phyloP scores from a whole-genome alignment of 352 stramenopile species.

The Pythium volutum region DNA sequence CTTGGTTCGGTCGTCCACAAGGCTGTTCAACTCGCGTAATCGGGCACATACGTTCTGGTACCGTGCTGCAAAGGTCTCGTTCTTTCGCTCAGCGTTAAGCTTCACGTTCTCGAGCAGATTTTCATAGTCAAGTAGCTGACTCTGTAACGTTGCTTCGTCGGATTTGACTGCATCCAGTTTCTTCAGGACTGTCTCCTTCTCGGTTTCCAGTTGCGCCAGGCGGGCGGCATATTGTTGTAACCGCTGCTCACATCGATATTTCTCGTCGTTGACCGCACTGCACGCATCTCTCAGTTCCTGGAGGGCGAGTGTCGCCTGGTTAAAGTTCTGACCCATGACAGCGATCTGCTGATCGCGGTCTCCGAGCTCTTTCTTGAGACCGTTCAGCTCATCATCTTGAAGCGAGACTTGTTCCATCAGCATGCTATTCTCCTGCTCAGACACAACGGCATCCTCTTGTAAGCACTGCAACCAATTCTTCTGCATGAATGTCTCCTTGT shows the following conservation, averaged over 20 bases:
- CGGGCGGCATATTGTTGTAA: constrained; percentile 63
- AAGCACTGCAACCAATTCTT: not conserved
- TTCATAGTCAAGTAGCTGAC: constrained; percentile 61
- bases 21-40: constrained; percentile 55
- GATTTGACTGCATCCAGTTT: constrained; percentile 34
- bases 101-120: constrained; percentile 58
- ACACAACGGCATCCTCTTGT: not conserved
- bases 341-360: constrained; percentile 71
- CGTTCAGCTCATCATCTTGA: constrained; percentile 64
- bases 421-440: constrained; percentile 64
- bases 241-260: constrained; percentile 59
- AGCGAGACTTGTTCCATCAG: constrained; percentile 81
- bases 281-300: constrained; percentile 66
- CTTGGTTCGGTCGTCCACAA: constrained; percentile 55
- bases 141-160: constrained; percentile 40
- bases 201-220: constrained; percentile 61
- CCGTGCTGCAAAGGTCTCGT: constrained; percentile 49
- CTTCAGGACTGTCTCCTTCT: constrained; percentile 41
- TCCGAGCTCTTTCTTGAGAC: constrained; percentile 58
- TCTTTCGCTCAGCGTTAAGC: constrained; percentile 49
- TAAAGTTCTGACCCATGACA: constrained; percentile 73
- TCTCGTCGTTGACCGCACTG: constrained; percentile 52
- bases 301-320: constrained; percentile 60
- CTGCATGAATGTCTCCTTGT: not conserved
- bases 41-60: constrained; percentile 74